Evolutionary conservation across 164 flowering plant genomes (phyloP).

Genomic region (Stephania japonica): DNA sequence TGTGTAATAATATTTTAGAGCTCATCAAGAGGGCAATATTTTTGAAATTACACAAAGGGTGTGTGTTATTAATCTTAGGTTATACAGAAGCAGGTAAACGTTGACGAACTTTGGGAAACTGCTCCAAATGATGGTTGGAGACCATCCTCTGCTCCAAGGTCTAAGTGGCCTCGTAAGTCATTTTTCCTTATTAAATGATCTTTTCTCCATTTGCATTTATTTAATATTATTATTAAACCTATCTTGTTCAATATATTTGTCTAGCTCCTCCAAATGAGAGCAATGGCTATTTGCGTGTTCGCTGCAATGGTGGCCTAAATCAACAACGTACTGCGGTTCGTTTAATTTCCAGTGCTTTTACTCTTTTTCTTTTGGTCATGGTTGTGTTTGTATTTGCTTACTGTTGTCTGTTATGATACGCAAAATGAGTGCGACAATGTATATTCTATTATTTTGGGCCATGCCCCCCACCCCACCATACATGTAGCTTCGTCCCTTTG

Average conservation of each 20-base stretch:
- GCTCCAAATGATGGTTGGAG: slow-evolving; percentile 85
- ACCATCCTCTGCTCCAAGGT: slow-evolving; percentile 91
- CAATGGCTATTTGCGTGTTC: slow-evolving; percentile 86
- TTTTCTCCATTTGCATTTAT: neutral
- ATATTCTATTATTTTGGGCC: too few relatives aligned
- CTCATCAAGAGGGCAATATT: too few relatives aligned
- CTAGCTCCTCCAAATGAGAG: slow-evolving; percentile 81
- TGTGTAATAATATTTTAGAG: too few relatives aligned
- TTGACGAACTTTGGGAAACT: slow-evolving; percentile 67
- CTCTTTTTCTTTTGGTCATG: neutral
- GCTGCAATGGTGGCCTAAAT: slow-evolving; percentile 96
- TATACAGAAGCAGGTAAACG: slow-evolving; percentile 37
- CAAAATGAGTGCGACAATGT: too few relatives aligned
- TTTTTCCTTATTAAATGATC: neutral
- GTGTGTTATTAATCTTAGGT: neutral
- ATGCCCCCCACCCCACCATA: too few relatives aligned
- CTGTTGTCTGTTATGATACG: neutral
- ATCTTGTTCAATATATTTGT: slow-evolving; percentile 6
- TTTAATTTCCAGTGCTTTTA: neutral
- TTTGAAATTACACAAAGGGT: too few relatives aligned
- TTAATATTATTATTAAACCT: slow-evolving; percentile 2
- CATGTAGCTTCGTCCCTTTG: too few relatives aligned
- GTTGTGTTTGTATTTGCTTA: neutral
- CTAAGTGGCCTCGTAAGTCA: slow-evolving; percentile 81
- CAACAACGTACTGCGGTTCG: slow-evolving; percentile 96